Base-by-base conservation (phyloP, 345 rosid species). In the Eucalyptus sp. region DNA sequence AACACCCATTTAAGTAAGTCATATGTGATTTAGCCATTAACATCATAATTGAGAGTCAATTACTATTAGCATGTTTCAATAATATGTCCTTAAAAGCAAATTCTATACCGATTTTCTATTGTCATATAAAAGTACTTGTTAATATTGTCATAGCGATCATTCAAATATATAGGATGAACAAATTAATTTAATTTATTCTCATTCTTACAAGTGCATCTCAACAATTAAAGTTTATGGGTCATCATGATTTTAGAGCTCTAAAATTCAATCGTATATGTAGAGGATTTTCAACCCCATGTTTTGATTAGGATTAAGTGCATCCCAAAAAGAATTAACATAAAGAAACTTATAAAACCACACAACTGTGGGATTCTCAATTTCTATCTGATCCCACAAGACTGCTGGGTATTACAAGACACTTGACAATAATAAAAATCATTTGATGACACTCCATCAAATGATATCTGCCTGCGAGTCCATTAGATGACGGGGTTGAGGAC, bases 401-500 rank as follows among this genome's bases (percentile, higher is more conserved):
- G 66, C 66, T 25, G 66, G 66, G 29, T 60, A 60, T 60, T 60
- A 60, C 66, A 60, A 60, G 66, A 60, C 66, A 60, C 15, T 60
- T 11, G 66, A 60, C 66, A 60, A 60, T 60, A 27, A 60, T 27
- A 60, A 60, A 60, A 60, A 27, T 27, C 15, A 27, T 60, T 60
- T 3, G 7, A 12, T 27, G 15, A 60, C 12, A 10, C 62, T 0
- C 66, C n/a, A 60, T 60, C 13, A 60, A 60, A 60, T 12, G 66
- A 25, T 60, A 60, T 60, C 83, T 58, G 91, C 93, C 92, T 76
- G 90, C 43, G 54, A 92, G 93, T 60, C 92, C 91, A 50, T 91
- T 94, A 94, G 41, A 91, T 24, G 83, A 88, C 91, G 12, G 94
- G 94, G 50, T 76, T 88, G 1, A 92, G 87, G 90, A 81, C 92